Evolutionary conservation across 2,329 filamentous ascomycete species (phyloP).

Genomic region (Chaetomium sp.): DNA sequence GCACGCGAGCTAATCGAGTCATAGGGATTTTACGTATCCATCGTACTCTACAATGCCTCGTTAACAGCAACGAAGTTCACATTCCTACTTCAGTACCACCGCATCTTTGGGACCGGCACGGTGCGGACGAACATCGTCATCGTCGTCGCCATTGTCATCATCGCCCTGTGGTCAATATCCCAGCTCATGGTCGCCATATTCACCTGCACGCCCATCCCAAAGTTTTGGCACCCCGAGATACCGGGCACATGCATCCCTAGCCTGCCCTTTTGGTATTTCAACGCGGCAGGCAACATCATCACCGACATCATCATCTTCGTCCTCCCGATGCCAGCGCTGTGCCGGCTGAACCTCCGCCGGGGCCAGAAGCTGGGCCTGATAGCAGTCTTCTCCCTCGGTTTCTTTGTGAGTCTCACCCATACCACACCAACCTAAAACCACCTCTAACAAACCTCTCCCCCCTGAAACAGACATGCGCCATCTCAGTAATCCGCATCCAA

Average conservation of each 20-base stretch:
- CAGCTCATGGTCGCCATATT: constrained; percentile 44
- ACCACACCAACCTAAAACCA: neutral
- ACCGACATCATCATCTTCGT: constrained; percentile 44
- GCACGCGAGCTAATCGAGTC: neutral
- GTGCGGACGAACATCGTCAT: constrained; percentile 40
- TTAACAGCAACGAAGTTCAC: constrained; percentile 43
- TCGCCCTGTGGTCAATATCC: constrained; percentile 42
- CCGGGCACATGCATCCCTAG: constrained; percentile 41
- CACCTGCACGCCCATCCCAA: constrained; percentile 41
- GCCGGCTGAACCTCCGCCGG: constrained; percentile 40
- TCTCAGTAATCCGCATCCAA: constrained; percentile 45
- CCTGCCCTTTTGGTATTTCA: constrained; percentile 42
- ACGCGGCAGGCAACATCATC: constrained; percentile 44
- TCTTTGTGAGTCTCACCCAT: constrained; percentile 40
- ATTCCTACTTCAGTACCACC: constrained; percentile 45
- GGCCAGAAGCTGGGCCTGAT: constrained; percentile 41
- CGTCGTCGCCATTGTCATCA: constrained; percentile 38
- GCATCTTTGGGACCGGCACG: constrained; percentile 40
- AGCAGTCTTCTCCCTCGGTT: constrained; percentile 44
- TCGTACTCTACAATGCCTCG: constrained; percentile 43
- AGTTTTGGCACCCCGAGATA: constrained; percentile 40
- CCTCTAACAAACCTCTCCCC: neutral
- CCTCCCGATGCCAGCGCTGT: constrained; percentile 42
- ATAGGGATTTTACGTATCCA: constrained; percentile 44
- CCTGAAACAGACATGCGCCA: constrained; percentile 40